These are phyloP conservation scores for Eimeria brunetti DNA, from an alignment of 169 alveolate genomes.

Conservation along the genomic window DNA sequence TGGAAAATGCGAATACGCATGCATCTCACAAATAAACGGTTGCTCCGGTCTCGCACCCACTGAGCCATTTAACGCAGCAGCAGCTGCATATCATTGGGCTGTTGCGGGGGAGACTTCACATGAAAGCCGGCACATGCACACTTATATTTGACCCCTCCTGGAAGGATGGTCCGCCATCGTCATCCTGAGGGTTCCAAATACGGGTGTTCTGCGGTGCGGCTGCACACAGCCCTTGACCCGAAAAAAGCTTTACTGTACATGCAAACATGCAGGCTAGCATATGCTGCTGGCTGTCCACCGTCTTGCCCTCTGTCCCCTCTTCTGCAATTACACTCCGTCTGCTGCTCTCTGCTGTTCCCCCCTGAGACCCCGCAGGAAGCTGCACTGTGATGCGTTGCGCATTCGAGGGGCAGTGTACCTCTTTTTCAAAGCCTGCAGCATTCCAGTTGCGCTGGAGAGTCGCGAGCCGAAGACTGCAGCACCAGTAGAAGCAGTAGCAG, in stretches of 20 bases:
- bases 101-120: neutral
- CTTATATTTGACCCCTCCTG: neutral
- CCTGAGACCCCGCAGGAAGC: constrained; percentile 31
- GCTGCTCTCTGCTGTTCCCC: constrained; percentile 20
- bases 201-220: constrained; percentile 50
- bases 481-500: constrained; percentile 51
- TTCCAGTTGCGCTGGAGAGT: constrained; percentile 75
- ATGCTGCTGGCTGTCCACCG: neutral
- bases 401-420: constrained; percentile 69
- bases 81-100: neutral
- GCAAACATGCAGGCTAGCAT: neutral
- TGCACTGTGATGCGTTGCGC: neutral
- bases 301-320: neutral
- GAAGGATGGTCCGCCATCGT: neutral
- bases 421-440: constrained; percentile 74
- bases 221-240: constrained; percentile 47
- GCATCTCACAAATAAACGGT: neutral
- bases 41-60: neutral
- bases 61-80: constrained; percentile 1
- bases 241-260: neutral
- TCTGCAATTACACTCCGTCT: neutral
- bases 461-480: constrained; percentile 80
- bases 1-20: neutral
- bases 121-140: neutral
- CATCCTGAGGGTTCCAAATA: neutral